Evolutionary conservation across 768 basidiomycete genomes (phyloP), one percentile per base, ranked within the genome.

Genomic region (Lyophyllum shimeji): DNA sequence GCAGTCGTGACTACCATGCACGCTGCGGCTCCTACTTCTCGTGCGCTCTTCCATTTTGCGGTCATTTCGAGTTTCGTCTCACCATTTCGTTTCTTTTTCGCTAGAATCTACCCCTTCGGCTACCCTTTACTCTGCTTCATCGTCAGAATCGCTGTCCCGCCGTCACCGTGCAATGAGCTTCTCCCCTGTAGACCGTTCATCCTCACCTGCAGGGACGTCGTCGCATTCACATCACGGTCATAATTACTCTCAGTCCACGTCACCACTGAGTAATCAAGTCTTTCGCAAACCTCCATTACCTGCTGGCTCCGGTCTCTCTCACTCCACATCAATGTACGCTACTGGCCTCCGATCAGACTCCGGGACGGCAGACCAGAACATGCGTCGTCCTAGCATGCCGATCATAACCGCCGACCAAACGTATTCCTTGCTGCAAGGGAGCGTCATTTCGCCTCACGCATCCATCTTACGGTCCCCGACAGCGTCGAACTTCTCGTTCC

Each of bases 41-140:
- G 56, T 58, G 23, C 25, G 60, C 55, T n/a, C 2, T 46, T 18
- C 29, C 52, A 13, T 29, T 44, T 13, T 33, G 42, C 52, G 42
- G 50, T 56, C 43, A 8, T 37, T 27, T 4, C 6, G 29, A 46
- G 17, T 15, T 11, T n/a, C 7, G 7, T 23, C 5, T 50, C 12
- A 42, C 23, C 11, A 21, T 21, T 17, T 2, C 29, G 27, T 33
- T 20, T 49, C 11, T 15, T 54, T 21, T 23, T 47, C 15, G 8
- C 11, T 24, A 62, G 62, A 53, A 3, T 51, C 63, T 17, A 58
- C 61, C 1, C 57, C 57, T 8, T 53, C 60, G 1, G 56, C 47
- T 11, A 55, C 68, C 7, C 71, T 71, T 0, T 68, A 67, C 8
- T 73, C 73, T 13, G 68, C 67, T 0, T 73, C 72, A 6, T 74